These are phyloP conservation scores for Aphanomyces euteiches DNA, from an alignment of 352 stramenopile genomes.

Conservation along the genomic window DNA sequence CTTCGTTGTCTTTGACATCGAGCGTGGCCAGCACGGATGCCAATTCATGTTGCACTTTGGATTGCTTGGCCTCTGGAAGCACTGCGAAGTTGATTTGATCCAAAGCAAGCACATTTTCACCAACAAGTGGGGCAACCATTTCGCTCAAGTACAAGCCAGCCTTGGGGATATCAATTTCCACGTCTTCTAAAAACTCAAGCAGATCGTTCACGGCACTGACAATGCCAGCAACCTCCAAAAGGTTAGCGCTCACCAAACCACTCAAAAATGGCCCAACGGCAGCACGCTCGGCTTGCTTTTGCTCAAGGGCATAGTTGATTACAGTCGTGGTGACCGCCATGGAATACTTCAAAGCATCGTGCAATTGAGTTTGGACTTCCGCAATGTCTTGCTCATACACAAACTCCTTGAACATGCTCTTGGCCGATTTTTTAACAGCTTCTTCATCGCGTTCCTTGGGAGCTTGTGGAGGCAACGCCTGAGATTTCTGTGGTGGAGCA, in stretches of 20 bases:
- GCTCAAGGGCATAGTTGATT: slow-evolving; percentile 67
- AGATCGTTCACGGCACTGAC: slow-evolving; percentile 47
- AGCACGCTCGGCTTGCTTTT: slow-evolving; percentile 58
- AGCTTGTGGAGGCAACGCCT: slow-evolving; percentile 15
- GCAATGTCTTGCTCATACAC: slow-evolving; percentile 82
- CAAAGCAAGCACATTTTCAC: slow-evolving; percentile 42
- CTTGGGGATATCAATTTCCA: slow-evolving; percentile 78
- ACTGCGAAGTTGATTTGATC: slow-evolving; percentile 1
- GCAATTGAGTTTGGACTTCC: slow-evolving; percentile 58
- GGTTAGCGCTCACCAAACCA: slow-evolving; percentile 46
- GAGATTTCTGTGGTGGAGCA: background rate
- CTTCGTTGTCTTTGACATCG: slow-evolving; percentile 6
- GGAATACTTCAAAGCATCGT: slow-evolving; percentile 51
- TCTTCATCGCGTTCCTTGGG: slow-evolving; percentile 42
- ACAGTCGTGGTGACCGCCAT: slow-evolving; percentile 47
- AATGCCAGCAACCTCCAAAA: slow-evolving; percentile 47
- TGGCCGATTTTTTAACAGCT: slow-evolving; percentile 80
- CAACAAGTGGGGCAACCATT: slow-evolving; percentile 65
- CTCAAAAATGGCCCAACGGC: slow-evolving; percentile 52
- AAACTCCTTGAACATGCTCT: slow-evolving; percentile 80
- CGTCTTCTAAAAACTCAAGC: slow-evolving; percentile 71
- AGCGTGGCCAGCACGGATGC: background rate
- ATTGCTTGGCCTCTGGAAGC: slow-evolving; percentile 18
- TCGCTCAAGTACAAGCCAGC: slow-evolving; percentile 63
- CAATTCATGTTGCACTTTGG: slow-evolving; percentile 5